Evolutionary conservation across 169 alveolate genomes (phyloP).

Genomic region (Perkinsus olseni): DNA sequence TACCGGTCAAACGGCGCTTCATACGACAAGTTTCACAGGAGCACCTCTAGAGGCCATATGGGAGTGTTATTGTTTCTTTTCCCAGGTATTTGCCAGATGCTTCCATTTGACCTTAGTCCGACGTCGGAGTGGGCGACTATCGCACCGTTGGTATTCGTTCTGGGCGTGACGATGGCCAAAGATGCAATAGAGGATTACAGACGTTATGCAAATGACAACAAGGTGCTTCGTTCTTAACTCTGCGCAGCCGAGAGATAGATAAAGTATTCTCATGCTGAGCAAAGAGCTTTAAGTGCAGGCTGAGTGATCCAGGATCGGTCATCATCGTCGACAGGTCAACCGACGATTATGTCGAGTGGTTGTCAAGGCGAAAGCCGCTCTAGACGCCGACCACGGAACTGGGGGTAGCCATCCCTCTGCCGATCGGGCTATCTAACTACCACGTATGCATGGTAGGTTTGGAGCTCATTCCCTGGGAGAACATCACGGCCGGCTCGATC

Average conservation of each 20-base stretch:
- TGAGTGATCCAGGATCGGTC: too few relatives aligned
- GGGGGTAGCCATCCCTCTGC: not conserved
- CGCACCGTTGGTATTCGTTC: constrained; percentile 45
- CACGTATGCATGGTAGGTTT: not conserved
- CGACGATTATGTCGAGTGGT: not conserved
- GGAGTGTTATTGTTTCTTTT: not conserved
- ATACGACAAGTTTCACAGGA: too few relatives aligned
- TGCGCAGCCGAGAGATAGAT: too few relatives aligned
- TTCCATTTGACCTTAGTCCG: constrained; percentile 26
- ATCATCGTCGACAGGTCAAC: not conserved
- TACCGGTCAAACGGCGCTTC: too few relatives aligned
- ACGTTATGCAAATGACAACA: constrained; percentile 48
- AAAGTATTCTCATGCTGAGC: too few relatives aligned
- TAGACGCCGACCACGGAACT: not conserved
- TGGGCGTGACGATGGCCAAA: constrained; percentile 59
- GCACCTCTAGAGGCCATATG: too few relatives aligned
- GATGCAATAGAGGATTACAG: constrained; percentile 65
- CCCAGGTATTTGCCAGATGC: constrained; percentile 42
- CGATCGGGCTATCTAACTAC: not conserved
- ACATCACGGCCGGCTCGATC: constrained; percentile 35
- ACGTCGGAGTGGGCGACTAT: constrained; percentile 36
- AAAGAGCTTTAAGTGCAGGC: too few relatives aligned
- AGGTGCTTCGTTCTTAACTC: not conserved
- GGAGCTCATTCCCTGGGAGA: constrained; percentile 20
- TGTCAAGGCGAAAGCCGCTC: not conserved